Evolutionary conservation across 257 asterid species (phyloP).

Genomic region (Solanum appendiculatum): DNA sequence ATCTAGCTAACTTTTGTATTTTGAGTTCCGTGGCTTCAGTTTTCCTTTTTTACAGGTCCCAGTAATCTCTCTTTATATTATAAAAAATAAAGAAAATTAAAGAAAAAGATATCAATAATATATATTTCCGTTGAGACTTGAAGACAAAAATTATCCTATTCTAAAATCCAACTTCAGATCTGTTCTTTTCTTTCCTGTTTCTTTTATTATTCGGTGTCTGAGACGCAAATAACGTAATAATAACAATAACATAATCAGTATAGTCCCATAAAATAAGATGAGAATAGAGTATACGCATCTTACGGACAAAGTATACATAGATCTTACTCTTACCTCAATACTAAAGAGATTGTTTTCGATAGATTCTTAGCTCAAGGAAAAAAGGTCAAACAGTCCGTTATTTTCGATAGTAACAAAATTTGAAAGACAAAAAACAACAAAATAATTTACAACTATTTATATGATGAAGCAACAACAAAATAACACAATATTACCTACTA

Average conservation of each 20-base stretch:
- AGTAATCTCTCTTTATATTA: neutral
- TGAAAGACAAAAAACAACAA: neutral
- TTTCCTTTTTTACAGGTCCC: neutral
- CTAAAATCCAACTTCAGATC: neutral
- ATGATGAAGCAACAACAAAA: neutral
- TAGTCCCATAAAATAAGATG: too few species aligned
- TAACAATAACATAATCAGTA: too few species aligned
- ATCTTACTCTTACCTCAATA: too few species aligned
- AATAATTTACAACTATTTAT: neutral
- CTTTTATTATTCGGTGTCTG: too few species aligned
- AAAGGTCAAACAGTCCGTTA: too few species aligned
- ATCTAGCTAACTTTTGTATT: slow-evolving; percentile 25
- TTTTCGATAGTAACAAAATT: accelerated
- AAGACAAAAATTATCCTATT: neutral
- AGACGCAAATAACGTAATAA: too few species aligned
- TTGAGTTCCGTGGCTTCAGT: slow-evolving; percentile 35
- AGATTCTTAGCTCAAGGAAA: too few species aligned
- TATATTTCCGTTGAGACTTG: neutral
- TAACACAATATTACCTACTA: neutral
- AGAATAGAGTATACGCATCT: neutral
- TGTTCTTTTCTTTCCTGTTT: neutral
- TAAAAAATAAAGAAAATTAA: neutral
- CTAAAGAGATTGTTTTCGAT: too few species aligned
- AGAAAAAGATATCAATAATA: neutral
- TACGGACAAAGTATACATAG: neutral